Conservation (phyloP, 2,329 filamentous ascomycete genomes). For the Westerdykella ornata region DNA sequence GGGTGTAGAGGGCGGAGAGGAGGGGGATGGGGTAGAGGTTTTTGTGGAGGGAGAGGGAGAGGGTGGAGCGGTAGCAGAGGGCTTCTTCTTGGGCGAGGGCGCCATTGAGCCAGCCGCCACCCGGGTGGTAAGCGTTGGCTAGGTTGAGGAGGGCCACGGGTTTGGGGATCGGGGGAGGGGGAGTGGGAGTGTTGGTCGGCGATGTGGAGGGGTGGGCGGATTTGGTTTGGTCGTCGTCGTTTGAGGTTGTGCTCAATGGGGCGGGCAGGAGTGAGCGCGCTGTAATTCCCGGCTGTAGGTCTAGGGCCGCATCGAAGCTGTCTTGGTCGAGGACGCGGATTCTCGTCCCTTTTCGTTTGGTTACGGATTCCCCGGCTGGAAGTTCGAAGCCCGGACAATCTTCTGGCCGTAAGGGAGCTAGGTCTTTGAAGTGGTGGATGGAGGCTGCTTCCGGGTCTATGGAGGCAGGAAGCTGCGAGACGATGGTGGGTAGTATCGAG, state of each 20-base stretch:
- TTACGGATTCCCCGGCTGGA: slow-evolving; percentile 8
- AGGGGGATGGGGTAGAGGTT: slow-evolving; percentile 50
- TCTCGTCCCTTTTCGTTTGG: slow-evolving; percentile 18
- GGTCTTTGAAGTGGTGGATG: slow-evolving; percentile 12
- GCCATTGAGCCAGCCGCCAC: slow-evolving; percentile 59
- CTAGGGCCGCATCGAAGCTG: slow-evolving; percentile 29
- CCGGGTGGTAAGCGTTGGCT: slow-evolving; percentile 51
- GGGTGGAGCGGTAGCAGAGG: slow-evolving; percentile 57
- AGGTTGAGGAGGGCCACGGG: slow-evolving; percentile 60
- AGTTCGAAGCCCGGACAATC: slow-evolving; percentile 20
- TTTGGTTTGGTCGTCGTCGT: neutral
- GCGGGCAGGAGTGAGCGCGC: slow-evolving; percentile 1
- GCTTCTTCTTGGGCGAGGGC: slow-evolving; percentile 62
- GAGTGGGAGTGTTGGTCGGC: neutral
- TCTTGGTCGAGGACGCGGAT: slow-evolving; percentile 30
- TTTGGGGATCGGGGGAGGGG: slow-evolving; percentile 5
- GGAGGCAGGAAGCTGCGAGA: slow-evolving; percentile 13
- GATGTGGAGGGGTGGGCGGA: slow-evolving; percentile 1
- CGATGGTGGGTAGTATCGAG: slow-evolving; percentile 16
- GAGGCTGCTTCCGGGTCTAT: slow-evolving; percentile 15
- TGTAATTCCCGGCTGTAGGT: slow-evolving; percentile 15
- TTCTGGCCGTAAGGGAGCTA: slow-evolving; percentile 11
- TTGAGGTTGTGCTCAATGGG: neutral
- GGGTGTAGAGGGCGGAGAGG: slow-evolving; percentile 53
- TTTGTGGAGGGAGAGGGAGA: slow-evolving; percentile 44